Conservation (phyloP, 2,329 filamentous ascomycete genomes). For the Aspergillus sp. region DNA sequence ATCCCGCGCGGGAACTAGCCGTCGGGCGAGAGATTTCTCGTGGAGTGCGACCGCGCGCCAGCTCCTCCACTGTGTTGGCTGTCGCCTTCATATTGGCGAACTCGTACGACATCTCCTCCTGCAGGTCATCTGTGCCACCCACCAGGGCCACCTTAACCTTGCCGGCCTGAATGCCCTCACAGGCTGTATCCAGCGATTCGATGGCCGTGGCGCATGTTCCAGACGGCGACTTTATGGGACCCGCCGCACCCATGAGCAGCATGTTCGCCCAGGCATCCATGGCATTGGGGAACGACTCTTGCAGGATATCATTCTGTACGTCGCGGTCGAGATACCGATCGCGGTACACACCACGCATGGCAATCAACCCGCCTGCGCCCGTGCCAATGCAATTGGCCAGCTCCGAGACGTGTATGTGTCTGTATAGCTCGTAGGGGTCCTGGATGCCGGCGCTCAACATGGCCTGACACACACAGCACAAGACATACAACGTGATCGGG, state of each 20-base stretch:
- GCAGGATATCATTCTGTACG: constrained; percentile 92
- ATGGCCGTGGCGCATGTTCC: constrained; percentile 93
- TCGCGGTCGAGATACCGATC: constrained; percentile 91
- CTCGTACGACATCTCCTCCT: constrained; percentile 94
- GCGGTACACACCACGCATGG: constrained; percentile 91
- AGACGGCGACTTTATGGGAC: constrained; percentile 93
- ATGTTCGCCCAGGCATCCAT: constrained; percentile 99
- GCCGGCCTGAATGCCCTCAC: constrained; percentile 93
- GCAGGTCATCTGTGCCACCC: constrained; percentile 95
- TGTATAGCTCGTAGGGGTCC: constrained; percentile 98
- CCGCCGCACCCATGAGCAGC: constrained; percentile 89
- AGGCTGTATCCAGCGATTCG: constrained; percentile 91
- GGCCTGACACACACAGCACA: constrained; percentile 86
- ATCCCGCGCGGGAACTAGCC: constrained; percentile 89
- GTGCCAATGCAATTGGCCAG: constrained; percentile 96
- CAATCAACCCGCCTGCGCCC: constrained; percentile 86
- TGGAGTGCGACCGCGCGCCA: constrained; percentile 85
- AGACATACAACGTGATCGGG: constrained; percentile 85
- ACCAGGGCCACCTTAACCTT: constrained; percentile 94
- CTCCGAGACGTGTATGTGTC: constrained; percentile 94
- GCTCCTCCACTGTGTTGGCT: constrained; percentile 91
- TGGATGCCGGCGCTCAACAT: constrained; percentile 88
- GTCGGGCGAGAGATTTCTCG: constrained; percentile 95
- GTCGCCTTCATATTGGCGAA: constrained; percentile 99
- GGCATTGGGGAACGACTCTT: constrained; percentile 98